Percentiles rank a stretch among this genome's conserved stretches.
These are phyloP conservation scores for Penicillium psychrosexuale DNA, from an alignment of 2,329 filamentous ascomycete species.

Conservation along the genomic window DNA sequence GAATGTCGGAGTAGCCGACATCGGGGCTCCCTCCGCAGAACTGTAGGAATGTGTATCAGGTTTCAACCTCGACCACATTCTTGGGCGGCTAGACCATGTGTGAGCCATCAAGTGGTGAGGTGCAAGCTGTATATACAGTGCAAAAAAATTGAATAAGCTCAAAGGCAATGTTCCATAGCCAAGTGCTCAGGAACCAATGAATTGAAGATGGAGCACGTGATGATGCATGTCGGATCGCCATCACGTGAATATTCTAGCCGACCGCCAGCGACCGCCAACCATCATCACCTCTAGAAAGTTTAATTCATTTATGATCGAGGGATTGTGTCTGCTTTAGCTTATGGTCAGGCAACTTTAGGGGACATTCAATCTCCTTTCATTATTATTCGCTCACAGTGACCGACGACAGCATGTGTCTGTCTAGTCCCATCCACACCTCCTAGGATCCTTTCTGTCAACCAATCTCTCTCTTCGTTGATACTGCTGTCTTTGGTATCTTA, in stretches of 20 bases:
- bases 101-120: neutral
- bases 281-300: neutral
- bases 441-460: slow-evolving; percentile 11
- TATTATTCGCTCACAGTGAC: neutral
- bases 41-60: neutral
- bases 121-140: neutral
- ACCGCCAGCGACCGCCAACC: slow-evolving; percentile 4
- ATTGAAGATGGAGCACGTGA: neutral
- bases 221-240: neutral
- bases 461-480: slow-evolving; percentile 5
- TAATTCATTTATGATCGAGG: neutral
- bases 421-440: slow-evolving; percentile 2
- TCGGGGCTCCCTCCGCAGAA: slow-evolving; percentile 1
- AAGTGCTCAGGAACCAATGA: neutral
- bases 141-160: neutral
- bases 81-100: neutral
- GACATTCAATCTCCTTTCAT: neutral
- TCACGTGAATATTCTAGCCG: slow-evolving; percentile 6
- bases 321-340: neutral
- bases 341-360: neutral
- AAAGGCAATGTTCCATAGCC: neutral
- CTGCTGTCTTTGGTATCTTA: neutral
- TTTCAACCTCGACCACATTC: neutral
- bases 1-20: slow-evolving; percentile 1
- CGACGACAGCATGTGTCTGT: slow-evolving; percentile 18